Conservation (phyloP, 495 filamentous ascomycete species). For the Podospora tetraspora region DNA sequence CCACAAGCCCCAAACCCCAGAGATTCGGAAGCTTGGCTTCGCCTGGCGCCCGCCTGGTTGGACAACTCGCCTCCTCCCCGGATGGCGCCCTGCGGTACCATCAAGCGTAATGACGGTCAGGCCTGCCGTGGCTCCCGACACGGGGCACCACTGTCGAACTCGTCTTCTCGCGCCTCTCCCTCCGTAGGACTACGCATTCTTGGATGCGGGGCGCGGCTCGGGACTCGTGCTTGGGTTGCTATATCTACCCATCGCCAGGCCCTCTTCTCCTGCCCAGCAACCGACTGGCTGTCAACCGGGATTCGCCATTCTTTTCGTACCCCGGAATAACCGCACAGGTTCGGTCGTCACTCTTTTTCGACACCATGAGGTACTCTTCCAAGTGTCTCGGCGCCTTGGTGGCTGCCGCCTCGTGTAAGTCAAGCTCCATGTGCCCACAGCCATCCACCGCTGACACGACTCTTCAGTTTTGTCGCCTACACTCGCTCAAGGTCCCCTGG, state of each 20-base stretch:
- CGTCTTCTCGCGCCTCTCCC: background rate
- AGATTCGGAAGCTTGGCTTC: background rate
- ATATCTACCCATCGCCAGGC: background rate
- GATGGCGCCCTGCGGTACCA: slow-evolving; percentile 22
- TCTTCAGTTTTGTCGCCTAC: slow-evolving; percentile 24
- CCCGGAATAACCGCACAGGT: slow-evolving; percentile 11
- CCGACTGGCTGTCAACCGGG: background rate
- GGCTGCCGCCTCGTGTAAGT: slow-evolving; percentile 29
- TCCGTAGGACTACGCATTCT: background rate
- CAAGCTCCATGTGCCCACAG: background rate
- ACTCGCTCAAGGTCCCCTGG: slow-evolving; percentile 23
- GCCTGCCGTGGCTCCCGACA: slow-evolving; percentile 24
- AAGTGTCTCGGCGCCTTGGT: slow-evolving; percentile 25
- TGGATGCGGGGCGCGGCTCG: background rate
- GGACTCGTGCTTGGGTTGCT: background rate
- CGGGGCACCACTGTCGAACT: slow-evolving; percentile 13
- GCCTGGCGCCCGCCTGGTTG: slow-evolving; percentile 1
- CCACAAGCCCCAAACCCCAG: background rate
- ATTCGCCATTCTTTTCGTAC: slow-evolving; percentile 10
- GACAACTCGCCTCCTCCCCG: slow-evolving; percentile 16
- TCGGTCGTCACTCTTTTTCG: slow-evolving; percentile 8
- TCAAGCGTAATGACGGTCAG: slow-evolving; percentile 27
- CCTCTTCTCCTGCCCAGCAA: background rate
- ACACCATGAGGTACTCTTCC: slow-evolving; percentile 26
- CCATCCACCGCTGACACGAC: slow-evolving; percentile 5